Evolutionary conservation across 371 early-diverging fungal genomes (phyloP).

Genomic region (Fennellomyces sp.): DNA sequence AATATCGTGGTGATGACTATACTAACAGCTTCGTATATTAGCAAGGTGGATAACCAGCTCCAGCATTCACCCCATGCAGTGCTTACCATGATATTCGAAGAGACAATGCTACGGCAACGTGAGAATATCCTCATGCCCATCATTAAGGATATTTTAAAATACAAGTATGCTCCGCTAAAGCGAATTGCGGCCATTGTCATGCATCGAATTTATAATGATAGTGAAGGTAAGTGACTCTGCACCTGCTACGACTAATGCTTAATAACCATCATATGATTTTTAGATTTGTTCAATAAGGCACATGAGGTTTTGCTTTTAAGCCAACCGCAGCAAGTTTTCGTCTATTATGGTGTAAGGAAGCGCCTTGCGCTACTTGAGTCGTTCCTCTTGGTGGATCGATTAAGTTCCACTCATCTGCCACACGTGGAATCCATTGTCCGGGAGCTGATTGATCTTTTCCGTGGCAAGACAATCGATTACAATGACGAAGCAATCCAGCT

Average conservation of each 20-base stretch:
- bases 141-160: conserved; percentile 52
- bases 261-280: too few relatives aligned
- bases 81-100: conserved; percentile 25
- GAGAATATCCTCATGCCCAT: conserved; percentile 50
- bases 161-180: conserved; percentile 49
- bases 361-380: conserved; percentile 19
- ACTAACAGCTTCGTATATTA: background rate
- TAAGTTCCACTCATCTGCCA: conserved; percentile 16
- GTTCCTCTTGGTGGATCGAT: conserved; percentile 22
- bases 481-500: conserved; percentile 16
- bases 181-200: conserved; percentile 49
- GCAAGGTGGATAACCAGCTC: conserved; percentile 17
- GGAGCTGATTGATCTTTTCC: conserved; percentile 33
- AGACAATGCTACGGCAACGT: conserved; percentile 31
- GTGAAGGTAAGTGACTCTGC: conserved; percentile 41
- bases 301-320: conserved; percentile 34
- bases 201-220: conserved; percentile 50
- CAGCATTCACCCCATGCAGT: conserved; percentile 13
- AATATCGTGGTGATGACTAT: background rate
- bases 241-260: too few relatives aligned
- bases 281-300: conserved; percentile 34
- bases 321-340: conserved; percentile 35
- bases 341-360: conserved; percentile 45
- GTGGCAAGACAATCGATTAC: conserved; percentile 35
- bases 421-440: conserved; percentile 24